phyloP scores from a whole-genome alignment of 2,329 filamentous ascomycete species.

The Metarhizium humberi region DNA sequence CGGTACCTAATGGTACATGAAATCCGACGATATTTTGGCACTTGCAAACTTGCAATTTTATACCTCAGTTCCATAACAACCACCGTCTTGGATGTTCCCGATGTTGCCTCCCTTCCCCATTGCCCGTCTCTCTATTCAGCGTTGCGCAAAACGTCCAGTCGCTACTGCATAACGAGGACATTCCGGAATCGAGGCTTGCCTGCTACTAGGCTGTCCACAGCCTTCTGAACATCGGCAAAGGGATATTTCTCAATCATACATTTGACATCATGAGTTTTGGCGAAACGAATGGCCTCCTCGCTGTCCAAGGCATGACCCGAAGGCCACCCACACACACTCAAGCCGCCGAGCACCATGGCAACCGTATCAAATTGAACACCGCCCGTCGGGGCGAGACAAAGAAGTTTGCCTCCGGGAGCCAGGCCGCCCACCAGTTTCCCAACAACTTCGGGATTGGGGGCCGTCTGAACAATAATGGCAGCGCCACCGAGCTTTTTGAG shows the following conservation, averaged over 20 bases:
- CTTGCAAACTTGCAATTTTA: too few species aligned
- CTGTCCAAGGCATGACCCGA: constrained; percentile 54
- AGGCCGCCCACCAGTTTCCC: constrained; percentile 43
- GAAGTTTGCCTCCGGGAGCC: constrained; percentile 44
- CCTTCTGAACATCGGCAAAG: constrained; percentile 38
- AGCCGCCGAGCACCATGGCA: constrained; percentile 36
- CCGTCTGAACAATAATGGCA: constrained; percentile 51
- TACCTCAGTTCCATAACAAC: too few species aligned
- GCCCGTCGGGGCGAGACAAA: constrained; percentile 47
- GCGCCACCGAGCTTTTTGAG: constrained; percentile 48
- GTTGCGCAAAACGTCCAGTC: not conserved
- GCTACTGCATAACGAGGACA: constrained; percentile 28
- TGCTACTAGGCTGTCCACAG: constrained; percentile 29
- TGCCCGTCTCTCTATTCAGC: too few species aligned
- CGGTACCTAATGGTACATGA: too few species aligned
- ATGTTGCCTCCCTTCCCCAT: too few species aligned
- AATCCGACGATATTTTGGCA: too few species aligned
- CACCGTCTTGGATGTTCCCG: too few species aligned
- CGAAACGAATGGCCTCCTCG: constrained; percentile 59
- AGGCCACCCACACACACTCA: constrained; percentile 54
- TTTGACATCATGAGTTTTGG: constrained; percentile 49
- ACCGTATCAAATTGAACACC: constrained; percentile 33
- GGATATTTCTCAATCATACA: constrained; percentile 58
- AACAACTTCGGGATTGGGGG: constrained; percentile 49
- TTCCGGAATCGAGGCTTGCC: constrained; percentile 36